A percentile compares a stretch with the other conserved stretches of the same genome.
phyloP scores from a whole-genome alignment of 345 rosid species.

The Dimocarpus longan region DNA sequence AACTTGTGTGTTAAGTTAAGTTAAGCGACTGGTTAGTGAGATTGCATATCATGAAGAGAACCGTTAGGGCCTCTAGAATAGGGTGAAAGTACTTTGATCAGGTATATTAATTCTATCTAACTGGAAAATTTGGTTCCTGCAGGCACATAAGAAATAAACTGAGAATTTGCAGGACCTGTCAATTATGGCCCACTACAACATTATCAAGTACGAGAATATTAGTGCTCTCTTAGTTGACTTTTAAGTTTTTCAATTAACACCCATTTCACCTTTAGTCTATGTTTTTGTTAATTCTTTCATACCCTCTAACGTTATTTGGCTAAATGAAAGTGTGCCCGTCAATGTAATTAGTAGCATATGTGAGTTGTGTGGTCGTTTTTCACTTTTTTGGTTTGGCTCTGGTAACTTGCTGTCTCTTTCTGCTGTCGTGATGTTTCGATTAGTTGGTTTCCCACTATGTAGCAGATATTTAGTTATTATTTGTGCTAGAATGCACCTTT shows the following conservation, averaged over 20 bases:
- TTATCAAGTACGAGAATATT: slow-evolving; percentile 61
- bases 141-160: slow-evolving; percentile 83
- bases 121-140: slow-evolving; percentile 84
- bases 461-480: background rate
- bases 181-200: slow-evolving; percentile 60
- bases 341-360: background rate
- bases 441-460: background rate
- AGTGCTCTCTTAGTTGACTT: slow-evolving; percentile 34
- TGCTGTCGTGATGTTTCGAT: background rate
- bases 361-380: background rate
- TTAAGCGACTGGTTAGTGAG: background rate
- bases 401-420: background rate
- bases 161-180: slow-evolving; percentile 44
- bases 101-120: slow-evolving; percentile 42
- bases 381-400: background rate
- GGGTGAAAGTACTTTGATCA: slow-evolving; percentile 22
- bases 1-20: background rate
- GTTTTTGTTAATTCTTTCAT: background rate
- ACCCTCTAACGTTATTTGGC: background rate
- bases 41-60: background rate
- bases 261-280: background rate
- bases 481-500: background rate
- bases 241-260: slow-evolving; percentile 20
- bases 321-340: background rate
- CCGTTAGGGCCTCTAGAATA: background rate